Evolutionary conservation across 331 rosid genomes (phyloP).

Genomic region (Pyrus hybrid): DNA sequence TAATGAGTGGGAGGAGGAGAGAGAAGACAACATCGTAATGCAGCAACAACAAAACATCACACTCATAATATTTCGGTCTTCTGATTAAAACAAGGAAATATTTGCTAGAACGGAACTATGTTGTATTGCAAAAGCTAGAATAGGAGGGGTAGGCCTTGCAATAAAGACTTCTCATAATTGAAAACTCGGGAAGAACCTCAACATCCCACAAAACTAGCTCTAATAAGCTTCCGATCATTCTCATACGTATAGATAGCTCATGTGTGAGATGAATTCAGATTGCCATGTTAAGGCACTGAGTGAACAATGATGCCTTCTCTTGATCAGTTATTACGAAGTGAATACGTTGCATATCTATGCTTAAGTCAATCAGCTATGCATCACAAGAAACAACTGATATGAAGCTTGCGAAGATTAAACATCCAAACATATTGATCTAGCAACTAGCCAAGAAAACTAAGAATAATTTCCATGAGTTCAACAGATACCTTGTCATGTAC

Average conservation of each 20-base stretch:
- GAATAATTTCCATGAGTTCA: constrained; percentile 7
- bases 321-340: not conserved
- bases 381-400: not conserved
- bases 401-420: constrained; percentile 7
- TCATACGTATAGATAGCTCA: not conserved
- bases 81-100: not conserved
- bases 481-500: constrained; percentile 66
- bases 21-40: not conserved
- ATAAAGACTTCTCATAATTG: not conserved
- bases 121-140: not conserved
- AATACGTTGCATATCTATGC: not conserved
- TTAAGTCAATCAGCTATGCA: not conserved
- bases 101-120: not conserved
- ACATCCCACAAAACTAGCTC: not conserved
- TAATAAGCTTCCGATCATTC: not conserved
- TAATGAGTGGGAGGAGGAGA: constrained; percentile 2
- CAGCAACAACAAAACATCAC: not conserved
- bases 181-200: not conserved
- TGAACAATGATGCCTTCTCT: not conserved
- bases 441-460: not conserved
- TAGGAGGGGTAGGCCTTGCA: not conserved
- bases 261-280: not conserved
- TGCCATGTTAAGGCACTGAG: not conserved
- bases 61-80: not conserved
- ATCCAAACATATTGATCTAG: not conserved